Evolutionary conservation across 116 monocot species (phyloP), one percentile per base, ranked within the genome.

Genomic region (Zostera marina): DNA sequence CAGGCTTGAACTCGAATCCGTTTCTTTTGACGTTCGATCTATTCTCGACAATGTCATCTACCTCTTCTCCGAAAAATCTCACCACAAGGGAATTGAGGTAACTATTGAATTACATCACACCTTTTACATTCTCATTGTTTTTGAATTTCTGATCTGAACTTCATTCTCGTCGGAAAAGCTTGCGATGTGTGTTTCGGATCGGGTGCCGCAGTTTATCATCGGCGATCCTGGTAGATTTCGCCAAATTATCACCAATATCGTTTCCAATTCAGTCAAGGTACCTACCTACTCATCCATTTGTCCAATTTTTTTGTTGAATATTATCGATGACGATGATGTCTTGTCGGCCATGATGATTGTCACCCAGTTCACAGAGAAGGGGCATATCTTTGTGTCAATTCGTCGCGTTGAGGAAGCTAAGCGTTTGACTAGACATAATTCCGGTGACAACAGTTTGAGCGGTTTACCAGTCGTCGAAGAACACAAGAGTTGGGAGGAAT

Each of bases 231-330:
- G 77, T 10, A 70, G 91, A n/a, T 85, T 91, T 62, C 63, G 82
- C 42, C 91, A 91, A 64, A 82, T 91, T 15, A 82, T 91, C 52
- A 85, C 82, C 67, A 91, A 91, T 70, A 75, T 91, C 47, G 80
- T 85, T 71, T 85, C 85, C 57, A 91, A 91, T 70, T 85, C 91
- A 40, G 73, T 85, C 39, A 91, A 91, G 85, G 91, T 91, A 40
- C 53, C 66, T 57, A 53, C 42, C 49, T 42, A 52, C 51, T 11
- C 39, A 54, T 5, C 32, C 32, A 32, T 32, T 32, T n/a, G n/a
- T n/a, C 32, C 32, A 5, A 32, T 32, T 32, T 5, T 32, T 32
- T 32, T 32, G 32, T 5, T 32, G 32, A 32, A 32, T 32, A 32
- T 32, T 32, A 3, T 5, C 32, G 32, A 32, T 26, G 26, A 26